Evolutionary conservation across 2,329 filamentous ascomycete genomes (phyloP), one percentile per base, ranked within the genome.

Genomic region (Diplocarpon rosae): DNA sequence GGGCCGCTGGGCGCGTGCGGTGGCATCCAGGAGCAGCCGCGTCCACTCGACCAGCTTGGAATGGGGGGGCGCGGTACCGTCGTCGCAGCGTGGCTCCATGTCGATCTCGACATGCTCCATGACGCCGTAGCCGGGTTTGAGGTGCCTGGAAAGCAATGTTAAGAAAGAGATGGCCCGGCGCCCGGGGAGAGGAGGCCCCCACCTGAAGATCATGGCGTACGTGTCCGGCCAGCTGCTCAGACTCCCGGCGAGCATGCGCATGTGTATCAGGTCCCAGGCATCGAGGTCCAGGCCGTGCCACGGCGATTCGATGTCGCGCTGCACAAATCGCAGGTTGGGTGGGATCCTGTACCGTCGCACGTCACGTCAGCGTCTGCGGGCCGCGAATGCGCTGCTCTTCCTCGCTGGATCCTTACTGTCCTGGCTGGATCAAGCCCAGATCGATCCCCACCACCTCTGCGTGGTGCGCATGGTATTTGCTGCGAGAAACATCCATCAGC

Each of bases 91-190:
- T 14, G 87, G 86, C 38, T 75, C 69, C 63, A 85, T 85, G 63
- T 96, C 87, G 43, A 96, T 83, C 62, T 96, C 90, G 38, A 94
- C 76, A 54, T 94, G 87, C 64, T 96, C 89, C 44, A 95, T 72
- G 59, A 73, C 75, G 43, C 89, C 90, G 33, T 69, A 72, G 1
- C 81, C 80, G 1, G 87, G 86, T 55, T 78, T 79, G 20, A 95
- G 71, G 59, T 93, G 85, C 42, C 83, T 87, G 16, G 32, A 15
- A n/a, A 15, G n/a, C 10, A n/a, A 6, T 8, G 9, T 34, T 6
- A 15, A 11, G 8, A 11, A 9, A n/a, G 10, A n/a, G 8, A 34
- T n/a, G 10, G 8, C 29, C 8, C 8, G 29, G 8, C 29, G n/a
- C n/a, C n/a, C n/a, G n/a, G n/a, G n/a, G 29, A 13, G 13, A 13